These are phyloP conservation scores for Coniochaeta ligniaria DNA, from an alignment of 2,329 filamentous ascomycete genomes.

Conservation along the genomic window DNA sequence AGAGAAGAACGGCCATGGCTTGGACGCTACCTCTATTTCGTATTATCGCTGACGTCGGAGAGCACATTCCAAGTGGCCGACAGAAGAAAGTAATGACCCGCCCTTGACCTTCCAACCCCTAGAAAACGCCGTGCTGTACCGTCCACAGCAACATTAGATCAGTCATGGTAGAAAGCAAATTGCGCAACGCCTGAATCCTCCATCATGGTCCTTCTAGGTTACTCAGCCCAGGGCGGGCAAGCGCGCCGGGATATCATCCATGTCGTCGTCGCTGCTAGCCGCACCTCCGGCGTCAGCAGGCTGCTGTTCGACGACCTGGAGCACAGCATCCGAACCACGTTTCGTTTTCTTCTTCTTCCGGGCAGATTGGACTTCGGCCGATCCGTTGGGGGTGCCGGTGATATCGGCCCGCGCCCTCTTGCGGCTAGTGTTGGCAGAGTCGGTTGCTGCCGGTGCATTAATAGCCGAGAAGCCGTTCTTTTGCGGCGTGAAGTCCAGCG, in stretches of 20 bases:
- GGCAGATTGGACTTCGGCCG: background rate
- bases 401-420: background rate
- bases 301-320: background rate
- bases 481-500: background rate
- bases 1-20: no score
- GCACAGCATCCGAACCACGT: background rate
- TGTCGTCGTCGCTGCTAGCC: conserved; percentile 28
- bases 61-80: no score
- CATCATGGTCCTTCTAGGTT: background rate
- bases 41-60: no score
- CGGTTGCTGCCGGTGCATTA: background rate
- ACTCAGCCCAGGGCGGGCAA: conserved; percentile 3
- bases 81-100: no score
- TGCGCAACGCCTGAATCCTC: background rate
- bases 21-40: no score
- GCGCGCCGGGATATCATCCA: conserved; percentile 33
- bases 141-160: no score
- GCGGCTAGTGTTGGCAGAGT: background rate
- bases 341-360: background rate
- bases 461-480: background rate
- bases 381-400: background rate
- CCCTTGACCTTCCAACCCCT: no score
- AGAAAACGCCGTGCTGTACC: no score
- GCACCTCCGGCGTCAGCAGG: background rate
- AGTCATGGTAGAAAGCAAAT: no score